A percentile compares a stretch with the other conserved stretches of the same genome.
phyloP scores from a whole-genome alignment of 345 rosid genomes.

The Hevea brasiliensis region DNA sequence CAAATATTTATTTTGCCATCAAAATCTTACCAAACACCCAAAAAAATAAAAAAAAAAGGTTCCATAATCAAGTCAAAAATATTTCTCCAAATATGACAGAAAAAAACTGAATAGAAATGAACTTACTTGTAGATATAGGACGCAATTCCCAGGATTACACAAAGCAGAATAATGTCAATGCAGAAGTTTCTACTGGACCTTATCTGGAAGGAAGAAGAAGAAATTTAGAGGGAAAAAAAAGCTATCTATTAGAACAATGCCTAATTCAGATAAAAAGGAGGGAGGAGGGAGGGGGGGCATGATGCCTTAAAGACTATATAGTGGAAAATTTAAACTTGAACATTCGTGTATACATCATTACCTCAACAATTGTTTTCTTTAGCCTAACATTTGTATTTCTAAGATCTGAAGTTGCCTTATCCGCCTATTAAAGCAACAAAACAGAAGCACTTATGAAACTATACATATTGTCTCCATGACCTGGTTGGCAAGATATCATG shows the following conservation, averaged over 20 bases:
- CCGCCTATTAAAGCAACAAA: conserved; percentile 51
- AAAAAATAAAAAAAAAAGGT: background rate
- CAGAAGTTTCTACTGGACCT: conserved; percentile 76
- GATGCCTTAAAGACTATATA: background rate
- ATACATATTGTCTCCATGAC: background rate
- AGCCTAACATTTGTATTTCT: conserved; percentile 73
- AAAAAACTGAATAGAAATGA: background rate
- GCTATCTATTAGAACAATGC: conserved; percentile 1
- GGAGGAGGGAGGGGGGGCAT: background rate
- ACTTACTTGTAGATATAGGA: conserved; percentile 84
- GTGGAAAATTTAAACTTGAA: background rate
- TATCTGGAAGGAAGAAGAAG: conserved; percentile 41
- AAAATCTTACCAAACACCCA: background rate
- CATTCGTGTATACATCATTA: conserved; percentile 29
- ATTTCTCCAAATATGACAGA: background rate
- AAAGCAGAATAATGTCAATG: conserved; percentile 70
- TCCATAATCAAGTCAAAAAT: background rate
- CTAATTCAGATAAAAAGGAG: background rate
- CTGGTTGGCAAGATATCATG: background rate
- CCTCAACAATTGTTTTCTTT: conserved; percentile 66
- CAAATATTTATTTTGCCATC: background rate
- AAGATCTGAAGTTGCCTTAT: conserved; percentile 63
- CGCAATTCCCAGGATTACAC: conserved; percentile 68
- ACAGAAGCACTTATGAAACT: background rate
- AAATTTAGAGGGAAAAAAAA: conserved; percentile 10